These are phyloP conservation scores for Acanthamoeba triangularis DNA, from an alignment of 208 protist genomes.

Conservation along the genomic window DNA sequence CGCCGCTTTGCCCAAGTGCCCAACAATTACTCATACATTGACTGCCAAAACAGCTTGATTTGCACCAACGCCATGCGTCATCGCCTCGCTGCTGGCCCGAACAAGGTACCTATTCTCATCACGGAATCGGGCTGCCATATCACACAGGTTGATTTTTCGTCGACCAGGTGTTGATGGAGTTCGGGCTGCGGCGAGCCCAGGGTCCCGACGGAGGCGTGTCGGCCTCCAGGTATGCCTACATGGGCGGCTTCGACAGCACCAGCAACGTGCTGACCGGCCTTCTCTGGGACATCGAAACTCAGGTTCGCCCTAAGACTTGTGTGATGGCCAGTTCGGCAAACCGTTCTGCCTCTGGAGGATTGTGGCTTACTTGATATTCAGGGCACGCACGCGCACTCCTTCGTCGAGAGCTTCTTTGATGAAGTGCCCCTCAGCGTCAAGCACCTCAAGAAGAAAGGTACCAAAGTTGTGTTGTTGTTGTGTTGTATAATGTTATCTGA, in stretches of 20 bases:
- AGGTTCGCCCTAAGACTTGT: not conserved
- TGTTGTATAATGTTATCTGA: not conserved
- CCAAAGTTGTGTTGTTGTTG: too few relatives aligned
- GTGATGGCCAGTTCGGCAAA: too few relatives aligned
- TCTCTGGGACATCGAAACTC: constrained; percentile 79
- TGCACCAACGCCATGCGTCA: constrained; percentile 93
- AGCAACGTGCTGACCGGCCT: constrained; percentile 93
- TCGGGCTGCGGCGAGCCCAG: constrained; percentile 95
- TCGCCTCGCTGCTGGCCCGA: constrained; percentile 35
- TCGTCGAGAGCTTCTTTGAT: constrained; percentile 64
- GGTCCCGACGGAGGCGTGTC: constrained; percentile 94
- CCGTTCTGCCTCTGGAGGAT: not conserved
- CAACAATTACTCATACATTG: not conserved
- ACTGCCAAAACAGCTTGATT: constrained; percentile 85
- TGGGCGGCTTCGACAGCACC: constrained; percentile 95
- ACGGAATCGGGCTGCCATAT: too few relatives aligned
- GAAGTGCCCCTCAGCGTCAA: not conserved
- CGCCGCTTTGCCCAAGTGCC: too few relatives aligned
- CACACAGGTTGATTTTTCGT: not conserved
- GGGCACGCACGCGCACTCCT: constrained; percentile 59
- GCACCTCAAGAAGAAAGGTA: constrained; percentile 10
- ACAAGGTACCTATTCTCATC: too few relatives aligned
- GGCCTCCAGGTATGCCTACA: constrained; percentile 93
- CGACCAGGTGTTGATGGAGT: constrained; percentile 87
- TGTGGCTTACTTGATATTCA: not conserved